These are phyloP conservation scores for Haplosporangium sp. DNA, from an alignment of 371 early-diverging fungal species.

Conservation along the genomic window DNA sequence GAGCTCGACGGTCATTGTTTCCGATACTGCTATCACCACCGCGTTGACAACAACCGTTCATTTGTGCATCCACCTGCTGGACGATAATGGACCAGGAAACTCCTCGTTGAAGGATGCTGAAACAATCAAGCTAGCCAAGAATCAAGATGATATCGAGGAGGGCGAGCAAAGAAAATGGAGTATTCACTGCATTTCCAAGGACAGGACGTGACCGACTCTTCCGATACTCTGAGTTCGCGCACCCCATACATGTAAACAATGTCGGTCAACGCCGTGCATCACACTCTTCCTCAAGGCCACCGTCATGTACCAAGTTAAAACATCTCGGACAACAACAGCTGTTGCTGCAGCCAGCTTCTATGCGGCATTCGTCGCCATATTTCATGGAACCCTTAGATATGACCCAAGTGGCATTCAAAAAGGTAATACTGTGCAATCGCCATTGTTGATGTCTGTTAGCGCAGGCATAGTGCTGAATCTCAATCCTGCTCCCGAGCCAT, in stretches of 20 bases:
- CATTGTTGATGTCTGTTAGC: conserved; percentile 30
- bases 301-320: no score
- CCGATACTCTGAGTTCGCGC: no score
- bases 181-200: no score
- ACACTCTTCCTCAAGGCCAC: no score
- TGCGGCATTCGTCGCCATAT: background rate
- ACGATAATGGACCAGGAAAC: background rate
- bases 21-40: conserved; percentile 16
- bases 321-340: no score
- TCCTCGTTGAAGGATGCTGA: no score
- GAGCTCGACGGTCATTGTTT: conserved; percentile 22
- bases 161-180: no score
- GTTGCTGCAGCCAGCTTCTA: background rate
- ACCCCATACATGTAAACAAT: no score
- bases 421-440: conserved; percentile 28
- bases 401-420: conserved; percentile 28
- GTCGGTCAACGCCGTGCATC: no score
- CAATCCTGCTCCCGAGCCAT: background rate
- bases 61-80: background rate
- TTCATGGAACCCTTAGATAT: background rate
- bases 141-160: no score
- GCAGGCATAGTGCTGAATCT: conserved; percentile 18
- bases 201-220: no score
- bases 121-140: no score
- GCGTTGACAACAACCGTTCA: background rate